Evolutionary conservation across 1,284 basidiomycete species (phyloP), one percentile per base, ranked within the genome.

Genomic region (Boletellus deceptivus): DNA sequence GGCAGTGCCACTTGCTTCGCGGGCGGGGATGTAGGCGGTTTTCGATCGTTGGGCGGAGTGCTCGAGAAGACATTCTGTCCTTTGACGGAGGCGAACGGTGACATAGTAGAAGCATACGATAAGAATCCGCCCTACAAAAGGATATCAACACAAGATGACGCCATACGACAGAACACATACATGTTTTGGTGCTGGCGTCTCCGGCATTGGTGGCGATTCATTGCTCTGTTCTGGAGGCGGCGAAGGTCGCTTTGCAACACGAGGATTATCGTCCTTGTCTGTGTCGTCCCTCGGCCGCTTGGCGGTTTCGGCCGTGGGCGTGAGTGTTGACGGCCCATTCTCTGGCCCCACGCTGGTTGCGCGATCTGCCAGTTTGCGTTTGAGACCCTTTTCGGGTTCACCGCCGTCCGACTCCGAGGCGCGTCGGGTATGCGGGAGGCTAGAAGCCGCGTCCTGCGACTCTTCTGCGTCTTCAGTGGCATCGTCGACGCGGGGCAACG

Each of bases 101-200:
- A 89, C 49, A 71, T 77, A 8, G 79, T 72, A 2, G 84, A 83
- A 11, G 86, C 86, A 56, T 87, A 89, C 1, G 85, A 82, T 78
- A 84, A 83, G 65, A 89, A 89, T 27, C 86, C 86, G 46, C 77
- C 68, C 82, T 79, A 54, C 37, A 50, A 46, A 43, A 37, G 29
- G 34, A 14, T 53, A 56, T 50, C 48, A 56, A 48, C 31, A 51
- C 25, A 43, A 44, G 18, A 47, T 7, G 39, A 46, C 22, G 43
- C 38, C 44, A 45, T 40, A 27, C 36, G 35, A 48, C 17, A 45
- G 3, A 22, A 46, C 31, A 72, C 78, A 58, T 58, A 83, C 82
- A 42, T 74, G 59, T 68, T 80, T 82, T 10, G 75, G 67, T 47
- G 73, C 59, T 29, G 76, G 60, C 3, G 68, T 58, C 35, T 60